Evolutionary conservation across 1,284 basidiomycete genomes (phyloP), one percentile per base, ranked within the genome.

Genomic region (Paramarasmius palmivorus): DNA sequence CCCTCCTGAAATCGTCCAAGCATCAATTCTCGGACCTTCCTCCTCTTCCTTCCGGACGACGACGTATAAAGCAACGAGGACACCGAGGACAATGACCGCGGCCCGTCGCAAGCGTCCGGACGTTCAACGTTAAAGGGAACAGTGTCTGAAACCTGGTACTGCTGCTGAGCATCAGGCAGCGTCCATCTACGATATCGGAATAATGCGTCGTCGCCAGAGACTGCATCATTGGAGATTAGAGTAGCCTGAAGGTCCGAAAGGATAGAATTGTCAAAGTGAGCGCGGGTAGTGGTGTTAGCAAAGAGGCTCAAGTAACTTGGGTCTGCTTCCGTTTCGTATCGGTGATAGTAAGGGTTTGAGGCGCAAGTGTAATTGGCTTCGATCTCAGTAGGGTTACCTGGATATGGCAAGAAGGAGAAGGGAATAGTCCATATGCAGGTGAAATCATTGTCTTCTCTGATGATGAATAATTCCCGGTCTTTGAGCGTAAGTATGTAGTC

Each of bases 391-490:
- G 44, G 6, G 22, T 46, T 46, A 12, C 12, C 23, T 4, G 22
- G 25, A 26, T 46, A 46, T 8, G 44, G 44, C 32, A 46, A 46
- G 3, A 46, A 26, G 25, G n/a, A 29, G 19, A 17, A 17, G 19
- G 44, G 44, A n/a, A 46, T 46, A 32, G 25, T 26, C 44, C 44
- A 46, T n/a, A 46, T 29, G 25, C 29, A 29, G 25, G 25, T 46
- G 26, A 32, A 26, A 19, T 7, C 7, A n/a, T 23, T 29, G 7
- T 46, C 44, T n/a, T 46, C 44, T 46, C 44, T 46, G 25, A 46
- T 32, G 25, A 46, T 32, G 26, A 29, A 19, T 7, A 46, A 15
- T 29, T 46, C 44, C 8, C 26, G 25, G 25, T 46, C 17, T 26
- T 46, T 32, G 23, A 32, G 25, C n/a, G n/a, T 17, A 17, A 26